Evolutionary conservation across 805 yeast genomes (phyloP), one percentile per base, ranked within the genome.

Genomic region (Pichia pseudocactophila): DNA sequence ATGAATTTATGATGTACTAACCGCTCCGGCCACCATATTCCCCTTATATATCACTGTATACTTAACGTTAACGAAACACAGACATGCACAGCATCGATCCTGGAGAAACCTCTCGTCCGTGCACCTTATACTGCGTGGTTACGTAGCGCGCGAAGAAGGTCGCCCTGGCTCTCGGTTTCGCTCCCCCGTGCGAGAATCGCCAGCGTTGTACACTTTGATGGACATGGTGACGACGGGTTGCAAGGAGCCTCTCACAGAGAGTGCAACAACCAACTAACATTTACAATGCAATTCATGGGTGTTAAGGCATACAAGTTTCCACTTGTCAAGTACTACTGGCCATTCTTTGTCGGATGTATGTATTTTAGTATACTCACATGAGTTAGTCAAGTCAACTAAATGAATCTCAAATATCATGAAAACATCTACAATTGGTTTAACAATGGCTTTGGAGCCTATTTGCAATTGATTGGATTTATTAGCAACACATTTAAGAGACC

Each of bases 341-440:
- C 95, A 61, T 82, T 84, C 65, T 82, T 82, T 57, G 78, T 75
- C 59, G 94, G 92, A 62, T 88, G 90, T 72, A 71, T 59, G 80
- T 74, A 59, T 9, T 26, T 9, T n/a, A 28, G 18, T 16, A 15
- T 22, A 27, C n/a, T n/a, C n/a, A n/a, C n/a, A n/a, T n/a, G n/a
- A n/a, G n/a, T 19, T 4, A 13, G 12, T 16, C 25, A 10, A 17
- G 27, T 17, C 12, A 12, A 9, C 28, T 12, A 28, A 28, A 28
- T 12, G 12, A 16, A 2, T 9, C n/a, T 6, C 30, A 26, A 22
- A 22, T n/a, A n/a, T n/a, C n/a, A n/a, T n/a, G n/a, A n/a, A n/a
- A n/a, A n/a, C n/a, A n/a, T n/a, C n/a, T n/a, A n/a, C n/a, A n/a
- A n/a, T n/a, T n/a, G n/a, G n/a, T n/a, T n/a, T n/a, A n/a, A n/a